Evolutionary conservation across 148 eudicot genomes (phyloP).

Genomic region (Amaranthus cruentus): DNA sequence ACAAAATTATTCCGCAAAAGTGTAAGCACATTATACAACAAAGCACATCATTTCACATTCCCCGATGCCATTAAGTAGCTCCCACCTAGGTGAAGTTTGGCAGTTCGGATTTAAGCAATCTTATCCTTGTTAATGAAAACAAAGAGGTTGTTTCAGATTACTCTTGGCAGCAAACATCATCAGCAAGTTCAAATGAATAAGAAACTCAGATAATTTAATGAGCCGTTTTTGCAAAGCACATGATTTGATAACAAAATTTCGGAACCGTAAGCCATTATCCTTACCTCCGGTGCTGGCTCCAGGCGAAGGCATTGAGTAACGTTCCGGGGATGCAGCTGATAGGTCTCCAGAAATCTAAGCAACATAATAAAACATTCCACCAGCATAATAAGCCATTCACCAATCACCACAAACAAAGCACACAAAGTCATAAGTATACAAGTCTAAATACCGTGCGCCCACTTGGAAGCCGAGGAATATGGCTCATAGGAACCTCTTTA

Average conservation of each 20-base stretch:
- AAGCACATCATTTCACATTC: neutral
- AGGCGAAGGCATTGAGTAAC: conserved; percentile 36
- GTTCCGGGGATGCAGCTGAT: conserved; percentile 43
- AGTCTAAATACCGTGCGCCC: conserved; percentile 29
- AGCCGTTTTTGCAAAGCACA: no score
- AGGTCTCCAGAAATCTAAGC: conserved; percentile 39
- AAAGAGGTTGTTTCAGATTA: no score
- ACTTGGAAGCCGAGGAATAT: conserved; percentile 38
- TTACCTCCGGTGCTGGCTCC: conserved; percentile 36
- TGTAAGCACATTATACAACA: neutral
- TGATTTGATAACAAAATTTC: no score
- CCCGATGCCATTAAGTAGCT: no score
- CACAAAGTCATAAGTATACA: neutral
- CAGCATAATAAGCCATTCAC: neutral
- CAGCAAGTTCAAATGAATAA: no score
- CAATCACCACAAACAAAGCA: neutral
- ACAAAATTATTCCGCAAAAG: neutral
- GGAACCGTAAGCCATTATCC: neutral
- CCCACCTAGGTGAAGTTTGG: no score
- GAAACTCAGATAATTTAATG: no score
- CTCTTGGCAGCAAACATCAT: no score
- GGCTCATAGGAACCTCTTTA: conserved; percentile 31
- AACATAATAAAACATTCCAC: neutral
- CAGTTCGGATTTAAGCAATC: no score
- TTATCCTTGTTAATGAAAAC: no score